Base-by-base conservation (phyloP, 257 asterid genomes). In the Solanum neorickii region DNA sequence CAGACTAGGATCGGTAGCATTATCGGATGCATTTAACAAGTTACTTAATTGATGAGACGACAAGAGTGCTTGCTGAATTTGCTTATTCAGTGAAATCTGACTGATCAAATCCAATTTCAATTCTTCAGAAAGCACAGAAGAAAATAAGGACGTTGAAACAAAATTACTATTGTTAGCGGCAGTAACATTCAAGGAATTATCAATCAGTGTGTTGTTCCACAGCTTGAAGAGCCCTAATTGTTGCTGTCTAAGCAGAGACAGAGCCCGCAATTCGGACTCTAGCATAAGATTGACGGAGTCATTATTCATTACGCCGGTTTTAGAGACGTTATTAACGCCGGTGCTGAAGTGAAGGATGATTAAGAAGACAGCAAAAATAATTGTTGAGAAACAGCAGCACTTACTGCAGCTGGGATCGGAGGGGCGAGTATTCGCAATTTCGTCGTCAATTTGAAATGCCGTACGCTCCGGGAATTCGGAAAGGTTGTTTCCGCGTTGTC, bases 201-300 rank as follows among this genome's bases (percentile, higher is more conserved):
- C 82, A 83, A 89, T 87, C 85, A 88, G 83, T 82, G 95, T 89
- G 77, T 87, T 91, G 90, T 94, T 95, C 94, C 93, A 94, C 88
- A 95, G 90, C 89, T 91, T 93, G 86, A 90, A 86, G 88, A 97
- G 98, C 91, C 94, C 97, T 82, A 92, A 60, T 62, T 96, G 95
- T 92, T 97, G 99, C 90, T 91, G 97, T 86, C 87, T 91, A 66
- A 97, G 96, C 91, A 97, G 89, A 92, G 89, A 91, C 82, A 96
- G 88, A 56, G 98, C 98, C 3, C 89, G 94, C 31, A 97, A 89
- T 82, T 97, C 97, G 62, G 99, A 93, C 85, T 96, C 96, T 31
- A 97, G 99, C 99, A 96, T 95, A 77, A 94, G 92, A 91, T 88
- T 92, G 59, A 86, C 77, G 1, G 92, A 86, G 29, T 84, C 87